Percentiles rank a stretch among this genome's conserved stretches.
phyloP scores from a whole-genome alignment of 164 flowering plant species.

The Kingdonia uniflora region DNA sequence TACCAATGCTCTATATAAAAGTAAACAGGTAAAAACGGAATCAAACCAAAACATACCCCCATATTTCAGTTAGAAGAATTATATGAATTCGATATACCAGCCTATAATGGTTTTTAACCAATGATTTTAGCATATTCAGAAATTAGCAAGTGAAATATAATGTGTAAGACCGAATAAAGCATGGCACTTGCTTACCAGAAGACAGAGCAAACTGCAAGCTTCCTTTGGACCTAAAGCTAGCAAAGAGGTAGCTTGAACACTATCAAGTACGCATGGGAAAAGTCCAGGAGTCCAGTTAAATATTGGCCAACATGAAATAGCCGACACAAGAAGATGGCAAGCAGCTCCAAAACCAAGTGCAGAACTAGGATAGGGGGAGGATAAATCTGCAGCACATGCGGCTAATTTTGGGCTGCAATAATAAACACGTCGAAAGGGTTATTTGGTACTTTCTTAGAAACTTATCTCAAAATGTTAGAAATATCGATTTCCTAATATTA shows the following conservation, averaged over 20 bases:
- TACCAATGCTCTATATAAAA: too few relatives aligned
- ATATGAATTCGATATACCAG: too few relatives aligned
- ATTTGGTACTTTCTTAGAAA: too few relatives aligned
- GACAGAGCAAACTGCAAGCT: slow-evolving; percentile 78
- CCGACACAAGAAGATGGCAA: slow-evolving; percentile 80
- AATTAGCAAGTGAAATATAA: background rate
- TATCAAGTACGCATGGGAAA: slow-evolving; percentile 60
- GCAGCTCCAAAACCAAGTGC: slow-evolving; percentile 81
- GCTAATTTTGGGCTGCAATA: slow-evolving; percentile 83
- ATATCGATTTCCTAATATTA: too few relatives aligned
- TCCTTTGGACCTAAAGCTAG: slow-evolving; percentile 93
- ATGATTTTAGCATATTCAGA: too few relatives aligned
- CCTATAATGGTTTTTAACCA: too few relatives aligned
- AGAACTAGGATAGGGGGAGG: slow-evolving; percentile 59
- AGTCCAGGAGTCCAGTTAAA: slow-evolving; percentile 92
- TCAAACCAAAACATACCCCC: too few relatives aligned
- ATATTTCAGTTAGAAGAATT: too few relatives aligned
- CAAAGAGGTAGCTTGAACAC: slow-evolving; percentile 57
- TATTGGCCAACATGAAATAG: slow-evolving; percentile 88
- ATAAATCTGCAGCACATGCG: slow-evolving; percentile 72
- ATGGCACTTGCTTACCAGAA: slow-evolving; percentile 46
- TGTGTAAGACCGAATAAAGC: background rate
- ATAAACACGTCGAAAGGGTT: background rate
- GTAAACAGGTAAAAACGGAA: too few relatives aligned
- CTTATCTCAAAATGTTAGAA: too few relatives aligned